Evolutionary conservation across 306 rosid species (phyloP).

Genomic region (Senna tora): DNA sequence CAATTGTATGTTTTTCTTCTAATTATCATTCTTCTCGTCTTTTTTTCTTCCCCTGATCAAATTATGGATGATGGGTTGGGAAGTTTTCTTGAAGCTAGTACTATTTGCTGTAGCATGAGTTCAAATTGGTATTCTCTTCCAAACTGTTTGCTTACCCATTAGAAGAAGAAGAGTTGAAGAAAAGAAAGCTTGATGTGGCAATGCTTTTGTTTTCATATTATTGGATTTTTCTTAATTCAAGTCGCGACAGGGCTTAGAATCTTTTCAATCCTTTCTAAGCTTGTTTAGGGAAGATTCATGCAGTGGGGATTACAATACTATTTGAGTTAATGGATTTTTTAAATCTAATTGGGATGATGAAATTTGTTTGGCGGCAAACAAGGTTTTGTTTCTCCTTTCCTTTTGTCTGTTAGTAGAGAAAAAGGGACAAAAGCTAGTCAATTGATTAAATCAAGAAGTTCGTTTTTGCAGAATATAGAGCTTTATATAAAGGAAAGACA

Average conservation of each 20-base stretch:
- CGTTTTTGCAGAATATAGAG: neutral
- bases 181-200: neutral
- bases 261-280: neutral
- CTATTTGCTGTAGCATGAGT: constrained; percentile 12
- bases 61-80: neutral
- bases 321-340: neutral
- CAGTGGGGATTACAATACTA: neutral
- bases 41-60: neutral
- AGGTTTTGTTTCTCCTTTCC: constrained; percentile 10
- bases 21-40: neutral
- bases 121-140: constrained; percentile 14
- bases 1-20: constrained; percentile 18
- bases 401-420: neutral
- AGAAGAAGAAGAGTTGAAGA: neutral
- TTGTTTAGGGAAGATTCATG: constrained; percentile 19
- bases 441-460: constrained; percentile 5
- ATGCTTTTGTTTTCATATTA: neutral
- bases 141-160: neutral
- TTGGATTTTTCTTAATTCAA: constrained; percentile 1
- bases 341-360: neutral
- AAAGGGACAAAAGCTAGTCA: constrained; percentile 15
- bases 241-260: constrained; percentile 1
- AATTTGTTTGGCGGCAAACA: constrained; percentile 8
- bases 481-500: constrained; percentile 8
- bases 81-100: neutral